phyloP scores from a whole-genome alignment of 352 stramenopile genomes.

The Globisporangium middletonii region DNA sequence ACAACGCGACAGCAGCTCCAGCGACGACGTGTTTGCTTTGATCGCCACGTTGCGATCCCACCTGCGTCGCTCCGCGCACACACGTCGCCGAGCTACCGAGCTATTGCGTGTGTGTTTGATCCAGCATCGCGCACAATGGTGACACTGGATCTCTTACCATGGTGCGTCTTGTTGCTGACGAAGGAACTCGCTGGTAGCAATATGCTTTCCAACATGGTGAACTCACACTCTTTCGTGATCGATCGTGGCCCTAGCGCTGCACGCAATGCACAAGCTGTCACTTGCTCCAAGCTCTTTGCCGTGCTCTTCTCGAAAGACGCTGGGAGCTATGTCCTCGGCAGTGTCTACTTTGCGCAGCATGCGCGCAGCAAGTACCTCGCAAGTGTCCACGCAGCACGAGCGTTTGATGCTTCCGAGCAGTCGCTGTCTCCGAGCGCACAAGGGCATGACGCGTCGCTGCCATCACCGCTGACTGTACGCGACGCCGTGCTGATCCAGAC shows the following conservation, averaged over 20 bases:
- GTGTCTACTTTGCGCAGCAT: constrained; percentile 26
- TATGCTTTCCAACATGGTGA: no score
- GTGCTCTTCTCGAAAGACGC: constrained; percentile 30
- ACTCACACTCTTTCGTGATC: no score
- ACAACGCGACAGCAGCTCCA: constrained; percentile 2
- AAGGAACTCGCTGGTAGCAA: background rate
- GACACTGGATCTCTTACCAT: constrained; percentile 9
- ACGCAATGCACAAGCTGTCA: constrained; percentile 7
- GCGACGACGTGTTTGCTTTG: constrained; percentile 2
- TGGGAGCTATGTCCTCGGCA: constrained; percentile 28
- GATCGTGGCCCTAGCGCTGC: background rate
- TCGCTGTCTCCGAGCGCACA: background rate
- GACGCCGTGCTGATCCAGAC: constrained; percentile 12
- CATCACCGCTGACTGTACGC: background rate
- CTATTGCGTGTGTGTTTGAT: constrained; percentile 37
- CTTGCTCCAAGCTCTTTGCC: constrained; percentile 44
- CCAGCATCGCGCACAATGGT: constrained; percentile 15
- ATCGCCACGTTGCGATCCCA: background rate
- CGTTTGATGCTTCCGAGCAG: no score
- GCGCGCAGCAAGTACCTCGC: constrained; percentile 13
- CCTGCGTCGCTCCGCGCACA: constrained; percentile 17
- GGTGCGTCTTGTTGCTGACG: constrained; percentile 8
- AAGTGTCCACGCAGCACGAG: constrained; percentile 1
- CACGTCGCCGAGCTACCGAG: constrained; percentile 9
- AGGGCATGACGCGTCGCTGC: background rate